Percentiles rank a stretch among this genome's conserved stretches.
Evolutionary conservation across 495 filamentous ascomycete genomes (phyloP).

Genomic region (Neurospora tetrasperma): DNA sequence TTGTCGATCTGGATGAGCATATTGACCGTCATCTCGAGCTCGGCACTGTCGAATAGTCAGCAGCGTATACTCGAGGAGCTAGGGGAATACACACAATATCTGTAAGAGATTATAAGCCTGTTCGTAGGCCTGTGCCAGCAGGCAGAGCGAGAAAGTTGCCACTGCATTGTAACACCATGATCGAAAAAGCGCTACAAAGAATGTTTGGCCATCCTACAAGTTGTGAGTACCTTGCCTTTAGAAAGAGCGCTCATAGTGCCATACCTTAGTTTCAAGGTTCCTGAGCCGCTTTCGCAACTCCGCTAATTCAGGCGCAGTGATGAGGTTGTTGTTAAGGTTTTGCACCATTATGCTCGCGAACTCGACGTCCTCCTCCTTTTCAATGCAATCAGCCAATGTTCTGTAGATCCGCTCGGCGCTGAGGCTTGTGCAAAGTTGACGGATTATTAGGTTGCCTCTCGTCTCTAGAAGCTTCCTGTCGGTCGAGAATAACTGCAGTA

Average conservation of each 20-base stretch:
- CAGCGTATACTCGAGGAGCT: not conserved
- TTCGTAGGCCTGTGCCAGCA: conserved; percentile 96
- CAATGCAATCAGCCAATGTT: conserved; percentile 90
- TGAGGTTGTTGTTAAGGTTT: conserved; percentile 97
- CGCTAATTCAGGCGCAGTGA: conserved; percentile 88
- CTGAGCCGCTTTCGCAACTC: conserved; percentile 83
- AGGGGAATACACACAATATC: conserved; percentile 60
- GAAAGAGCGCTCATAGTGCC: not conserved
- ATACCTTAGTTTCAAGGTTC: conserved; percentile 77
- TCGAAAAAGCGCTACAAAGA: conserved; percentile 88
- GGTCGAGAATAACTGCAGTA: conserved; percentile 89
- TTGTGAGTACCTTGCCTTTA: conserved; percentile 9
- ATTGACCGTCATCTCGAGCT: conserved; percentile 97
- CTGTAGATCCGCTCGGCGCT: conserved; percentile 94
- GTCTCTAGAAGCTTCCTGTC: conserved; percentile 86
- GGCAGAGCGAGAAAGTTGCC: conserved; percentile 89
- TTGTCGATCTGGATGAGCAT: conserved; percentile 99
- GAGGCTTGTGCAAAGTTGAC: conserved; percentile 85
- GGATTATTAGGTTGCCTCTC: conserved; percentile 89
- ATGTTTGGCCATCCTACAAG: conserved; percentile 74
- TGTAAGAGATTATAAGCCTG: conserved; percentile 95
- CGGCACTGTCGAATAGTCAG: conserved; percentile 50
- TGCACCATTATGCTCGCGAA: conserved; percentile 99
- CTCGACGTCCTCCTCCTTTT: conserved; percentile 96
- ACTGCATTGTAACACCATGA: conserved; percentile 99